Evolutionary conservation across 495 filamentous ascomycete genomes (phyloP).

Genomic region (Hypoxylon crocopeplum): DNA sequence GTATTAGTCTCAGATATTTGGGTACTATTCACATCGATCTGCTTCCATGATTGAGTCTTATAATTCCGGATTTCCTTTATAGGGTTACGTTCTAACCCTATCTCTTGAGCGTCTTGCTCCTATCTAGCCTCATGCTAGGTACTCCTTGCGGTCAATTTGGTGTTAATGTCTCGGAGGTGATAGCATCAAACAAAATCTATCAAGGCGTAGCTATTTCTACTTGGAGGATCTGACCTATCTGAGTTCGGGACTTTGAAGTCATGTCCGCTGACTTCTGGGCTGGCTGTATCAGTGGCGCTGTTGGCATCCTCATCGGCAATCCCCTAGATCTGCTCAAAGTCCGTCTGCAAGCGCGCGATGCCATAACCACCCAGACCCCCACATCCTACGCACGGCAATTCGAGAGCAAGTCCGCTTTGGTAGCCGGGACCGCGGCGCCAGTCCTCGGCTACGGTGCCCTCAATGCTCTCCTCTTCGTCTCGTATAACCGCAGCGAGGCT

Average conservation of each 20-base stretch:
- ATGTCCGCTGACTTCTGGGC: slow-evolving; percentile 90
- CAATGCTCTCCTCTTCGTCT: slow-evolving; percentile 84
- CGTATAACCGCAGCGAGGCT: slow-evolving; percentile 78
- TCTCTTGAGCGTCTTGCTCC: not conserved
- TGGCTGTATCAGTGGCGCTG: slow-evolving; percentile 82
- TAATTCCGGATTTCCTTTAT: no score
- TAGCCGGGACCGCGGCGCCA: slow-evolving; percentile 75
- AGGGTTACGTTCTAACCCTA: no score
- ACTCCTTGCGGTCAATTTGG: not conserved
- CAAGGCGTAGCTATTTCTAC: not conserved
- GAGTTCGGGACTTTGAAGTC: not conserved
- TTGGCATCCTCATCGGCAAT: slow-evolving; percentile 85
- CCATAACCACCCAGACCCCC: slow-evolving; percentile 22
- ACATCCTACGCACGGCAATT: slow-evolving; percentile 42
- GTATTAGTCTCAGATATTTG: no score
- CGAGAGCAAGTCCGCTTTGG: slow-evolving; percentile 38
- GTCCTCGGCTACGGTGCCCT: slow-evolving; percentile 87
- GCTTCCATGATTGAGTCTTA: no score
- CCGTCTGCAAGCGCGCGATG: slow-evolving; percentile 67
- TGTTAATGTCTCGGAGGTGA: slow-evolving; percentile 1
- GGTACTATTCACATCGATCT: no score
- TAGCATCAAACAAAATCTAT: no score
- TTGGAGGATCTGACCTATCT: not conserved
- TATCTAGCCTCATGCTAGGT: not conserved
- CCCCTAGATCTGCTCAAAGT: slow-evolving; percentile 89